Conservation (phyloP, 345 rosid genomes). For the Erodium maritimum region DNA sequence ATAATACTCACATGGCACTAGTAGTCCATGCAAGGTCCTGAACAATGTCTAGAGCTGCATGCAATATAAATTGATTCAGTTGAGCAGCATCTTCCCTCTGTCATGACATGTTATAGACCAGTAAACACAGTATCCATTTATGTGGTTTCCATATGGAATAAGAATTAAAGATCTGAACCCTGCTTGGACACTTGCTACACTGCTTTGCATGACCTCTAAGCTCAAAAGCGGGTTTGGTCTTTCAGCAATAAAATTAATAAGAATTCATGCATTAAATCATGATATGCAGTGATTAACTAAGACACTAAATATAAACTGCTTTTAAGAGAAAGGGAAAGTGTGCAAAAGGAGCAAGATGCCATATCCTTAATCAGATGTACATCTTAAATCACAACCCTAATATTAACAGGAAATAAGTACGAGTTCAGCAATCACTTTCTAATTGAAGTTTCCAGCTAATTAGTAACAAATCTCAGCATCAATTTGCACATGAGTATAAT, state of each 20-base stretch:
- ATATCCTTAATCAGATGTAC: not conserved
- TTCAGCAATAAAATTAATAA: not conserved
- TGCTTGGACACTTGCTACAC: not conserved
- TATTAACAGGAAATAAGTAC: too few species aligned
- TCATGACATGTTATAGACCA: conserved; percentile 10
- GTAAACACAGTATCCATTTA: not conserved
- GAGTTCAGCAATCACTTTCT: too few species aligned
- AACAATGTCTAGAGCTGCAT: conserved; percentile 89
- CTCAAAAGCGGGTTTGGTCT: not conserved
- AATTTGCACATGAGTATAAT: not conserved
- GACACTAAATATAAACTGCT: not conserved
- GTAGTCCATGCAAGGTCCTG: conserved; percentile 98
- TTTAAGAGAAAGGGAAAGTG: not conserved
- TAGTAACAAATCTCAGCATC: not conserved
- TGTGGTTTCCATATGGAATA: not conserved
- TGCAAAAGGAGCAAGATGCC: not conserved
- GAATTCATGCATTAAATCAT: too few species aligned
- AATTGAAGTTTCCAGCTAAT: not conserved
- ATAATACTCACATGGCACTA: conserved; percentile 67
- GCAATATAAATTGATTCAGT: conserved; percentile 82
- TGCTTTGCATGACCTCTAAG: not conserved
- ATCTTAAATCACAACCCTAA: not conserved
- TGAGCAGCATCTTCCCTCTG: conserved; percentile 99
- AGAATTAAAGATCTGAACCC: not conserved
- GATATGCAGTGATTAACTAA: not conserved